Conservation (phyloP, 768 basidiomycete genomes). For the Baorangia bicolor region DNA sequence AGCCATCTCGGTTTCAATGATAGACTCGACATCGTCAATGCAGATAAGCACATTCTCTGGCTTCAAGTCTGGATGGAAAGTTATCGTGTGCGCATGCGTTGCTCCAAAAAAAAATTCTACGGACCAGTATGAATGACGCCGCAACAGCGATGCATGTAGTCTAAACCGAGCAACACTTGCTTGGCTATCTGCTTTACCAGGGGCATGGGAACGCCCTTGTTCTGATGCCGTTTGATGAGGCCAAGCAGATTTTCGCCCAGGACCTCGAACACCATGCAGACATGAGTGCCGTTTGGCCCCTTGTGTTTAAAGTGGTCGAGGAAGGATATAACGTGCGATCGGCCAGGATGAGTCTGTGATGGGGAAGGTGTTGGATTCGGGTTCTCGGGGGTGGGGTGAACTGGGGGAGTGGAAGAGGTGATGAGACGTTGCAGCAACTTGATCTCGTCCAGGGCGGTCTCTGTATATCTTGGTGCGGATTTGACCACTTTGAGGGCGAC, state of each 20-base stretch:
- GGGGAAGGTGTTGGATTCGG: slow-evolving; percentile 52
- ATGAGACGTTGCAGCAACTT: slow-evolving; percentile 95
- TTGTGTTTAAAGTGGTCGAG: slow-evolving; percentile 97
- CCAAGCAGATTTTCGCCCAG: slow-evolving; percentile 95
- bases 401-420: slow-evolving; percentile 67
- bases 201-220: slow-evolving; percentile 93
- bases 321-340: slow-evolving; percentile 94
- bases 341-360: slow-evolving; percentile 77
- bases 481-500: slow-evolving; percentile 99
- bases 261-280: slow-evolving; percentile 99
- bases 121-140: slow-evolving; percentile 93
- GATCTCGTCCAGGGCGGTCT: slow-evolving; percentile 98
- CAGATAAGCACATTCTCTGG: slow-evolving; percentile 97
- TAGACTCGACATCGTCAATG: slow-evolving; percentile 94
- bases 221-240: slow-evolving; percentile 97
- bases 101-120: slow-evolving; percentile 18
- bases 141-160: slow-evolving; percentile 98
- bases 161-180: slow-evolving; percentile 90
- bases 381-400: slow-evolving; percentile 45
- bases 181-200: slow-evolving; percentile 96
- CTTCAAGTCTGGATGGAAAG: slow-evolving; percentile 68
- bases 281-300: slow-evolving; percentile 94
- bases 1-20: slow-evolving; percentile 82
- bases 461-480: slow-evolving; percentile 94
- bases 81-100: slow-evolving; percentile 3